Conservation (phyloP, 2,329 filamentous ascomycete genomes). For the Ascosphaera apis region DNA sequence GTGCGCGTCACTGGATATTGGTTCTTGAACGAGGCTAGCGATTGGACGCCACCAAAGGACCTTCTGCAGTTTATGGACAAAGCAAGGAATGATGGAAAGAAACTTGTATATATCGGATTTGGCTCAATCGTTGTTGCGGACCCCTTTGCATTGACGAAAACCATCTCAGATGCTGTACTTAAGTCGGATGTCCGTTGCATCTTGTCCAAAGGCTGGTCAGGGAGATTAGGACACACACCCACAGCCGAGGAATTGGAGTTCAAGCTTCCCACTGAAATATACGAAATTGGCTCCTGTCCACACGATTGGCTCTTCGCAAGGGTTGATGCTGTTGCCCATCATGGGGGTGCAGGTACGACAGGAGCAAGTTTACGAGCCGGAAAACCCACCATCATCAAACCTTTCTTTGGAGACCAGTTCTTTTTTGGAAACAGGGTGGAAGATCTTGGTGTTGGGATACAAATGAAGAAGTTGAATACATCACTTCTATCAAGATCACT, state of each 20-base stretch:
- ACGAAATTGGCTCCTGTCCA: slow-evolving; percentile 70
- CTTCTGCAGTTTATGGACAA: slow-evolving; percentile 62
- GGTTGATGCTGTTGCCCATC: slow-evolving; percentile 83
- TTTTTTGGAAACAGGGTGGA: slow-evolving; percentile 84
- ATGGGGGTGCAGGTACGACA: slow-evolving; percentile 85
- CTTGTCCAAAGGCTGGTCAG: slow-evolving; percentile 90
- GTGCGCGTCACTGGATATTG: slow-evolving; percentile 94
- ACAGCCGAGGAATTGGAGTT: slow-evolving; percentile 38
- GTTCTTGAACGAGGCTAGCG: slow-evolving; percentile 62
- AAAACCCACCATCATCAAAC: slow-evolving; percentile 80
- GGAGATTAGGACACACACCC: slow-evolving; percentile 37
- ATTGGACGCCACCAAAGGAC: slow-evolving; percentile 52
- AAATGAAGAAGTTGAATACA: slow-evolving; percentile 73
- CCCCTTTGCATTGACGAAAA: slow-evolving; percentile 65
- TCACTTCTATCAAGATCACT: slow-evolving; percentile 63
- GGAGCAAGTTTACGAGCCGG: slow-evolving; percentile 80
- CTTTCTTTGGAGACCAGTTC: slow-evolving; percentile 95
- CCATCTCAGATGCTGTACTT: slow-evolving; percentile 75
- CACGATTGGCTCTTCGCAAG: slow-evolving; percentile 94
- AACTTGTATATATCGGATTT: slow-evolving; percentile 90
- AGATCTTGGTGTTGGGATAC: slow-evolving; percentile 78
- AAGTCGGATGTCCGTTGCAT: slow-evolving; percentile 90
- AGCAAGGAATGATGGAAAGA: slow-evolving; percentile 61
- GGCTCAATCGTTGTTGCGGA: slow-evolving; percentile 89
- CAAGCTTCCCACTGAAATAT: slow-evolving; percentile 54